Evolutionary conservation across 768 basidiomycete species (phyloP).

Genomic region (Boletus bicolor): DNA sequence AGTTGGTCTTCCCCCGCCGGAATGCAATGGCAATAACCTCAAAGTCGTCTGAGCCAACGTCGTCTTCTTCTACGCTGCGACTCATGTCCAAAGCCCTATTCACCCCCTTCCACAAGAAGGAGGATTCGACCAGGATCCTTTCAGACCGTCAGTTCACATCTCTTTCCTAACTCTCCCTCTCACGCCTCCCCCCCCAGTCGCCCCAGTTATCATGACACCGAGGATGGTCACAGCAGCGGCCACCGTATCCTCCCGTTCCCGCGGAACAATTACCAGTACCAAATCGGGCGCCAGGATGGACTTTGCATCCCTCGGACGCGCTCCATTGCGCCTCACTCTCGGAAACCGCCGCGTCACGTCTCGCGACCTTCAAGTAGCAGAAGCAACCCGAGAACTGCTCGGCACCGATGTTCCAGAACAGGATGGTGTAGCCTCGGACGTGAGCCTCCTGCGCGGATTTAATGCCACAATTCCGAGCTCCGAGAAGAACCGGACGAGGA

Average conservation of each 20-base stretch:
- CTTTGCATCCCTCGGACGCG: constrained; percentile 78
- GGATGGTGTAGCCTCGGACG: constrained; percentile 63
- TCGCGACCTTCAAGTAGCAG: constrained; percentile 78
- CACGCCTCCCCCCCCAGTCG: constrained; percentile 45
- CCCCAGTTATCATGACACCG: constrained; percentile 88
- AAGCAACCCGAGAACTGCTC: constrained; percentile 77
- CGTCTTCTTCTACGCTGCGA: too few relatives aligned
- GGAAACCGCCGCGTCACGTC: constrained; percentile 70
- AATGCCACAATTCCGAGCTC: constrained; percentile 93
- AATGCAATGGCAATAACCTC: constrained; percentile 18
- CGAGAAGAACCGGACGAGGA: constrained; percentile 68
- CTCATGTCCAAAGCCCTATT: constrained; percentile 65
- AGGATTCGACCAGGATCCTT: constrained; percentile 68
- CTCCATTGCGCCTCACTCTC: constrained; percentile 66
- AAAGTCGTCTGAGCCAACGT: too few relatives aligned
- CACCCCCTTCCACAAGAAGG: constrained; percentile 62
- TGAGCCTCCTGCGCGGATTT: constrained; percentile 87
- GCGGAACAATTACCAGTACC: constrained; percentile 31
- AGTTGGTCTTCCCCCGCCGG: neutral
- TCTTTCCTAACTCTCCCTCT: neutral
- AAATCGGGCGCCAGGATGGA: constrained; percentile 45
- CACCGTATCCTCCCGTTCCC: constrained; percentile 56
- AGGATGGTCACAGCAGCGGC: constrained; percentile 71
- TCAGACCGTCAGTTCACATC: constrained; percentile 58
- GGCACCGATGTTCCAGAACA: constrained; percentile 69